These are phyloP conservation scores for Hypericum androsaemum DNA, from an alignment of 345 rosid genomes.

Conservation along the genomic window DNA sequence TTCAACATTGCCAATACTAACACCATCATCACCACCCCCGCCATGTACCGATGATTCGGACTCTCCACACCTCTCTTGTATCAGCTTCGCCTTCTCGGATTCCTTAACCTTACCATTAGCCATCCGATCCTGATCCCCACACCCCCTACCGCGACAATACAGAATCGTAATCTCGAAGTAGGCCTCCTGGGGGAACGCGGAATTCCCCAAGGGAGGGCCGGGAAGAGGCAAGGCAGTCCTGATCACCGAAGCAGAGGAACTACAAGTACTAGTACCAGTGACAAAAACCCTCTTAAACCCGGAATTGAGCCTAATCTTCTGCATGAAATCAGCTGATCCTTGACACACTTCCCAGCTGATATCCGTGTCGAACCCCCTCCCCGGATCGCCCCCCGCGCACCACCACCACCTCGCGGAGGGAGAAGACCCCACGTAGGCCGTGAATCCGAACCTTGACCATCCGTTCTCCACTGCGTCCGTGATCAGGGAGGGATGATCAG, in stretches of 20 bases:
- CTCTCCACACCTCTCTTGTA: slow-evolving; percentile 29
- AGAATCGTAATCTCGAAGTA: slow-evolving; percentile 77
- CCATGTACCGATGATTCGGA: slow-evolving; percentile 43
- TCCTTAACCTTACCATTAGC: slow-evolving; percentile 25
- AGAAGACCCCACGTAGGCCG: slow-evolving; percentile 30
- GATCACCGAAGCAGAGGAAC: slow-evolving; percentile 38
- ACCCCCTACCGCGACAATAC: slow-evolving; percentile 11
- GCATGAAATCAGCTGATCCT: slow-evolving; percentile 68
- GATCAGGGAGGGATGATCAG: slow-evolving; percentile 61
- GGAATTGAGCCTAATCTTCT: slow-evolving; percentile 59
- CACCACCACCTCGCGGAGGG: slow-evolving; percentile 35
- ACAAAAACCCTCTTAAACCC: slow-evolving; percentile 21
- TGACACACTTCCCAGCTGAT: slow-evolving; percentile 76
- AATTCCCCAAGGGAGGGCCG: slow-evolving; percentile 66
- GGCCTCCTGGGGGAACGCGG: slow-evolving; percentile 86
- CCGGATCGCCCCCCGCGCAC: slow-evolving; percentile 39
- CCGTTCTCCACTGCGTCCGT: slow-evolving; percentile 77
- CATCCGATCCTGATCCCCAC: slow-evolving; percentile 10
- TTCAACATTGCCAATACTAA: slow-evolving; percentile 23
- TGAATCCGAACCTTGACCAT: slow-evolving; percentile 78
- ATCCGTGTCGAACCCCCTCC: slow-evolving; percentile 37
- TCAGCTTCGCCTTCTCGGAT: slow-evolving; percentile 57
- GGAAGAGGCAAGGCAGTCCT: slow-evolving; percentile 75
- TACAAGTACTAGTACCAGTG: too few species aligned
- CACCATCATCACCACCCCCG: slow-evolving; percentile 16